These are phyloP conservation scores for Ramularia endophylla DNA, from an alignment of 2,329 filamentous ascomycete genomes.

Conservation along the genomic window DNA sequence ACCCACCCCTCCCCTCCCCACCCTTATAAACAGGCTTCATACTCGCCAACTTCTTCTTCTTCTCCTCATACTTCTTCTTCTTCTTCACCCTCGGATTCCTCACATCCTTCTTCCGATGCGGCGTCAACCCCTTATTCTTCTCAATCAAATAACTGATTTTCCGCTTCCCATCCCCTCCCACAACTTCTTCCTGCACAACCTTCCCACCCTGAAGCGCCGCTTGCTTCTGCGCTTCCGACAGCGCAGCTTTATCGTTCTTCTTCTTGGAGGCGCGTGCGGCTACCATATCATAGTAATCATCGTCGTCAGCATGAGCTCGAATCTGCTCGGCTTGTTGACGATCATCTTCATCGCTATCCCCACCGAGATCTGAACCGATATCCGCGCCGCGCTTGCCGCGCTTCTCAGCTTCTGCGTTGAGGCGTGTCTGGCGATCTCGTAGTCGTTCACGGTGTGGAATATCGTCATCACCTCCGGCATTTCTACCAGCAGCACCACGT, in stretches of 20 bases:
- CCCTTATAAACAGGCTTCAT: slow-evolving; percentile 83
- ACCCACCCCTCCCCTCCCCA: slow-evolving; percentile 75
- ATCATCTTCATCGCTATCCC: slow-evolving; percentile 63
- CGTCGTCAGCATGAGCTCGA: slow-evolving; percentile 45
- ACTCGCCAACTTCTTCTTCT: slow-evolving; percentile 92
- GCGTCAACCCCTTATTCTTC: slow-evolving; percentile 95
- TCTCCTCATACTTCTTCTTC: slow-evolving; percentile 90
- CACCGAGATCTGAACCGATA: slow-evolving; percentile 62
- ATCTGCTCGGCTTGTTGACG: slow-evolving; percentile 48
- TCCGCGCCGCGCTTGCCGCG: slow-evolving; percentile 62
- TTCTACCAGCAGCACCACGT: slow-evolving; percentile 64
- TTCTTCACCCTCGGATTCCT: slow-evolving; percentile 97
- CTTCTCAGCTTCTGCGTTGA: slow-evolving; percentile 83
- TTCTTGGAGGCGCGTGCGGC: slow-evolving; percentile 57
- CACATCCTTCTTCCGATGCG: slow-evolving; percentile 86
- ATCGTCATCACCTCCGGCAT: slow-evolving; percentile 73
- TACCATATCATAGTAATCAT: slow-evolving; percentile 88
- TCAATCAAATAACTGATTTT: slow-evolving; percentile 90
- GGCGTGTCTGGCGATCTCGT: slow-evolving; percentile 74
- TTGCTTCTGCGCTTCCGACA: slow-evolving; percentile 50
- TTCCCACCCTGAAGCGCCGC: slow-evolving; percentile 53
- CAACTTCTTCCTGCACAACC: slow-evolving; percentile 60
- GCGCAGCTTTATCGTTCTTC: slow-evolving; percentile 70
- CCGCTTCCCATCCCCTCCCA: slow-evolving; percentile 80
- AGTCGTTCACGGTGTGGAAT: slow-evolving; percentile 85